These are phyloP conservation scores for Termitomyces sp. DNA, from an alignment of 1,284 basidiomycete species.

Conservation along the genomic window DNA sequence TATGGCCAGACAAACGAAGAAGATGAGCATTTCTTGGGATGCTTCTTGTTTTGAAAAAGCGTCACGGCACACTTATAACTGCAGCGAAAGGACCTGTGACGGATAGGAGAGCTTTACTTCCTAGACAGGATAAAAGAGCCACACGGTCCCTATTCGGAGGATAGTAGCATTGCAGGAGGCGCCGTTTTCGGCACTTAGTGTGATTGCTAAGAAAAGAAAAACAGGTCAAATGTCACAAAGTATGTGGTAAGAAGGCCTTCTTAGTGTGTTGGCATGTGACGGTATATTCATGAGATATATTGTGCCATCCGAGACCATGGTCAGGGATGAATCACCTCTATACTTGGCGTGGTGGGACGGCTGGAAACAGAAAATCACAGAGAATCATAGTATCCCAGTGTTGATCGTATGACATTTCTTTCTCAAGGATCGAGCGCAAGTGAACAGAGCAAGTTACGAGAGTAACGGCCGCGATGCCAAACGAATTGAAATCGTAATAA, in stretches of 20 bases:
- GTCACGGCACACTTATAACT: neutral
- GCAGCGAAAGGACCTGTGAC: constrained; percentile 2
- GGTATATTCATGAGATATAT: neutral
- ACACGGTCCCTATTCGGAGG: constrained; percentile 6
- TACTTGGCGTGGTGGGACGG: neutral
- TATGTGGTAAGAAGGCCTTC: neutral
- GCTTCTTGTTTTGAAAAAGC: neutral
- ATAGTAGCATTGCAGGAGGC: neutral
- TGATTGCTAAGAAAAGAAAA: neutral
- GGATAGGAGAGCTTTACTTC: neutral
- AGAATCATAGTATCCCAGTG: neutral
- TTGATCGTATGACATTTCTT: neutral
- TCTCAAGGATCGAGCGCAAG: neutral
- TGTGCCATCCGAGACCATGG: neutral
- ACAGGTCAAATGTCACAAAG: neutral
- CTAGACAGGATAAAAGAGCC: neutral
- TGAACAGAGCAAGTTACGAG: no score
- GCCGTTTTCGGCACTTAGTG: neutral
- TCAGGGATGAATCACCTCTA: neutral
- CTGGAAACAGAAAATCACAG: neutral
- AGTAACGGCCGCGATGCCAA: neutral
- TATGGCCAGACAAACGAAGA: constrained; percentile 6
- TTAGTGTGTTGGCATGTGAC: neutral
- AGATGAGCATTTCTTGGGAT: neutral
- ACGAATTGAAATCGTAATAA: no score